Percentiles rank a stretch among this genome's conserved stretches.
These are phyloP conservation scores for Aspergillus panamensis DNA, from an alignment of 495 filamentous ascomycete genomes.

Conservation along the genomic window DNA sequence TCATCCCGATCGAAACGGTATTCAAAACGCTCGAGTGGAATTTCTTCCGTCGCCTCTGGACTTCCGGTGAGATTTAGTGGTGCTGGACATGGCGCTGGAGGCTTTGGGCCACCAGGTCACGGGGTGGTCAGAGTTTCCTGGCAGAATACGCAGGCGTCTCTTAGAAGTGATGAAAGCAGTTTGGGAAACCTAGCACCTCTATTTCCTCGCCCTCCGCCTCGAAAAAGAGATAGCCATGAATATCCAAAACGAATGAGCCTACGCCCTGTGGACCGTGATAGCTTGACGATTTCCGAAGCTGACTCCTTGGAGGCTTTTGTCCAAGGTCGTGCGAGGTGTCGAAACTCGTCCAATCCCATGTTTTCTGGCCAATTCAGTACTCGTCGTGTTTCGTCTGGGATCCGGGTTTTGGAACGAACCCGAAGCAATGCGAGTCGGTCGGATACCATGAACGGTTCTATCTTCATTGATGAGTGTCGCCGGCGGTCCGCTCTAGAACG, in stretches of 20 bases:
- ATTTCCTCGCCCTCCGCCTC: slow-evolving; percentile 40
- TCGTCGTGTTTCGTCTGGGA: slow-evolving; percentile 34
- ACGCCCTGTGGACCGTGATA: slow-evolving; percentile 34
- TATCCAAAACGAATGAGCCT: slow-evolving; percentile 36
- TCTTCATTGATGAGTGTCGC: slow-evolving; percentile 33
- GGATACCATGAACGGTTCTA: slow-evolving; percentile 38
- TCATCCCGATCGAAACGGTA: slow-evolving; percentile 41
- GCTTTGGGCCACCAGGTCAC: slow-evolving; percentile 44
- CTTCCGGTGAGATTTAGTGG: slow-evolving; percentile 43
- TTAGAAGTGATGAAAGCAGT: slow-evolving; percentile 40
- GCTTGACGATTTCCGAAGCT: slow-evolving; percentile 37
- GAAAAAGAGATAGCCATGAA: slow-evolving; percentile 31
- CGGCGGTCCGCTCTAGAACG: slow-evolving; percentile 35
- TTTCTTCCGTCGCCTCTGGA: slow-evolving; percentile 37
- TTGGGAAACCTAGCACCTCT: slow-evolving; percentile 36
- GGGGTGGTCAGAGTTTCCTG: slow-evolving; percentile 47
- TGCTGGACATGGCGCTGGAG: slow-evolving; percentile 49
- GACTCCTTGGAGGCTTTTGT: slow-evolving; percentile 47
- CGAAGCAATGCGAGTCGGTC: slow-evolving; percentile 40
- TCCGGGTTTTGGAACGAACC: slow-evolving; percentile 37
- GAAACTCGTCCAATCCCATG: slow-evolving; percentile 44
- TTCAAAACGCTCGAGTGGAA: slow-evolving; percentile 46
- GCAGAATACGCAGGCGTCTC: slow-evolving; percentile 41
- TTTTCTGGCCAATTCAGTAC: slow-evolving; percentile 38
- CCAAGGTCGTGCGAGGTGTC: slow-evolving; percentile 41